Evolutionary conservation across 306 rosid species (phyloP), one percentile per base, ranked within the genome.

Genomic region (Pachyrhizus erosus): DNA sequence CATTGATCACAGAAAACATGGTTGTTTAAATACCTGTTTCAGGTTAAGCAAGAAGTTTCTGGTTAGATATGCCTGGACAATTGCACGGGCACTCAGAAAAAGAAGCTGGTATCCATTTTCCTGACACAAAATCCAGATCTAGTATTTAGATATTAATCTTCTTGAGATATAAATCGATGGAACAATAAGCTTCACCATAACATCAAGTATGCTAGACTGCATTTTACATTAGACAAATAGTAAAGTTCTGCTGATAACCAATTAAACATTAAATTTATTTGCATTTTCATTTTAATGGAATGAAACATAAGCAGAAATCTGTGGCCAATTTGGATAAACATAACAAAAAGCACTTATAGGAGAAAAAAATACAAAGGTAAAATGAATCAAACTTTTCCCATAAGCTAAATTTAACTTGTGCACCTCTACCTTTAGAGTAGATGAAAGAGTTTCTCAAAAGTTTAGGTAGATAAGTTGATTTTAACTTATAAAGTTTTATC

Each of bases 61-160:
- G 24, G 99, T 96, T 15, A 96, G 84, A 89, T 96, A 96, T 20
- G 99, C 98, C 85, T 96, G 99, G 74, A 96, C 96, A 68, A 96
- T 96, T 60, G 99, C 99, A 26, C 99, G 98, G 18, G 99, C 99
- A 87, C 99, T 96, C 82, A 96, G 88, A 89, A 96, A 96, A 62
- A 96, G 90, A 54, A 96, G 92, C 86, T 96, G 99, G 89, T 96
- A 96, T 79, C 99, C 99, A 88, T 96, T 96, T 90, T 96, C 99
- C 99, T 96, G 96, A 33, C 49, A 83, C 48, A 48, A 81, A 79
- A 73, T 20, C 20, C 62, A 20, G 34, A 52, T 17, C 13, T 64
- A 21, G 57, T 61, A 60, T 86, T 68, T 79, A 87, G 80, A 62
- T 20, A 78, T 73, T 74, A 61, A 68, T 85, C 40, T 52, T 61